Evolutionary conservation across 495 filamentous ascomycete genomes (phyloP).

Genomic region (Hypoxylon perforatum): DNA sequence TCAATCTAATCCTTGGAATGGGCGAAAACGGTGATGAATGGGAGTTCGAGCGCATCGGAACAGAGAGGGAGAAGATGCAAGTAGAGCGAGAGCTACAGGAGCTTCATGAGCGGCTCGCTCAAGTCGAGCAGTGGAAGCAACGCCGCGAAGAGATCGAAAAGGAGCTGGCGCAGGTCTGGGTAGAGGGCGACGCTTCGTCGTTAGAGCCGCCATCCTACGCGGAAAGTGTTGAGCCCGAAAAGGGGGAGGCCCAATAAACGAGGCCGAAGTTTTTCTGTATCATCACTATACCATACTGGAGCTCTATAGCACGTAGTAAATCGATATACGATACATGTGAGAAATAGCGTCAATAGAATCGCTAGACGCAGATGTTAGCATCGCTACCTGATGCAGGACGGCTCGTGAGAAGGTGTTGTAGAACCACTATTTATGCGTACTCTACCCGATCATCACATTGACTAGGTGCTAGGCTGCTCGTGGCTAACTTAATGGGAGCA

Average conservation of each 20-base stretch:
- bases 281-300: too few species aligned
- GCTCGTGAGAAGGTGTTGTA: too few species aligned
- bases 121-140: constrained; percentile 85
- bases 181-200: constrained; percentile 54
- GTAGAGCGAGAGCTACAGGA: constrained; percentile 91
- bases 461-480: too few species aligned
- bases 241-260: constrained; percentile 24
- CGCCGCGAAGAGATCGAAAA: constrained; percentile 78
- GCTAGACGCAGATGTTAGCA: too few species aligned
- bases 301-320: too few species aligned
- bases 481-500: too few species aligned
- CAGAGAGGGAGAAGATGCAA: constrained; percentile 86
- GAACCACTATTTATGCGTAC: too few species aligned
- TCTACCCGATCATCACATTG: too few species aligned
- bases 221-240: constrained; percentile 36
- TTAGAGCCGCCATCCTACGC: constrained; percentile 56
- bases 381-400: too few species aligned
- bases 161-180: constrained; percentile 66
- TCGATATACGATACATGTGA: too few species aligned
- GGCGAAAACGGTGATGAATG: constrained; percentile 75
- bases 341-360: too few species aligned
- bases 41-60: constrained; percentile 93
- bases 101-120: constrained; percentile 78
- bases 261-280: too few species aligned
- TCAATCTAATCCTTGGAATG: constrained; percentile 82